Conservation (phyloP, 352 stramenopile genomes). For the Globisporangium nodosum region DNA sequence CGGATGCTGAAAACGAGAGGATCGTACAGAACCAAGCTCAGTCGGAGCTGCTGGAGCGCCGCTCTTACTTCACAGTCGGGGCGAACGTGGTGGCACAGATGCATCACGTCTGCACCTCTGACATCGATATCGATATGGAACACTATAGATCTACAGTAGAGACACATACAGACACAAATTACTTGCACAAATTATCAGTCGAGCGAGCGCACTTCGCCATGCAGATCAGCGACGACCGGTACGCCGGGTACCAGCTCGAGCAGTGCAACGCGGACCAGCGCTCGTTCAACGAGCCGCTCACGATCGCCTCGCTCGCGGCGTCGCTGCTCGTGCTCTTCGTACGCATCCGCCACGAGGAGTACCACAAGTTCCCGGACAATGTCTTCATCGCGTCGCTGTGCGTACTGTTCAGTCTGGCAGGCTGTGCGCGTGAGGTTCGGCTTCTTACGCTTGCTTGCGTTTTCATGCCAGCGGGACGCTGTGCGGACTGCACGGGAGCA, state of each 20-base stretch:
- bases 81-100: too few relatives aligned
- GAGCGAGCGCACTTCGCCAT: not conserved
- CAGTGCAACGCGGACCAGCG: constrained; percentile 21
- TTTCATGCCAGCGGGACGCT: constrained; percentile 12
- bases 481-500: constrained; percentile 21
- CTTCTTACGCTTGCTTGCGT: too few relatives aligned
- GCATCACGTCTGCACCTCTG: too few relatives aligned
- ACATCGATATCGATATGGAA: too few relatives aligned
- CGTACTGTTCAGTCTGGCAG: not conserved
- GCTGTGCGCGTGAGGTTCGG: too few relatives aligned
- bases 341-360: constrained; percentile 21
- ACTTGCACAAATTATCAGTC: too few relatives aligned
- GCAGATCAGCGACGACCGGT: constrained; percentile 16
- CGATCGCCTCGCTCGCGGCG: constrained; percentile 21
- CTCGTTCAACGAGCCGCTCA: constrained; percentile 23
- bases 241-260: constrained; percentile 21
- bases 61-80: too few relatives aligned
- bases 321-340: constrained; percentile 17
- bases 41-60: too few relatives aligned
- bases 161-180: too few relatives aligned
- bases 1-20: too few relatives aligned
- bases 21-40: too few relatives aligned
- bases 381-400: constrained; percentile 27
- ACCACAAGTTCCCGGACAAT: constrained; percentile 29
- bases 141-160: too few relatives aligned